Evolutionary conservation across 2,329 filamentous ascomycete species (phyloP), one percentile per base, ranked within the genome.

Genomic region (Ceratocystis eucalypticola): DNA sequence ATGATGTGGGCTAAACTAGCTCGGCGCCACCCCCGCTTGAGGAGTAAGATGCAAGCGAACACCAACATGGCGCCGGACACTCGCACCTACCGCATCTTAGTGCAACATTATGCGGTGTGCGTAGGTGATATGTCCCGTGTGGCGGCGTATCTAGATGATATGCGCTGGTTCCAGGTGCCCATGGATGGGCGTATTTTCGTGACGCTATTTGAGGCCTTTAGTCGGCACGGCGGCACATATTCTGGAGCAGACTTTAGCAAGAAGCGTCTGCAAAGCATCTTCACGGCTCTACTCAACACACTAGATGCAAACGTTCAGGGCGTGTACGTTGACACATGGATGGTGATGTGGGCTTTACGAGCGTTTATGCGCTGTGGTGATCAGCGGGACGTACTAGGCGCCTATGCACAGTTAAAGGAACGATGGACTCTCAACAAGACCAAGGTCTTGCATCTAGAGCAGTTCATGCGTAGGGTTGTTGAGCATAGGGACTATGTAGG

Each of bases 171-270:
- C 70, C 77, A 80, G 2, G 79, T 96, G 2, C 83, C 85, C 0
- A 77, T 93, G 17, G 85, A 93, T 68, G 88, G 88, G 5, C 82
- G 87, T 67, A 82, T 96, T 28, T 96, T 93, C 72, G 79, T 94
- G 46, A 81, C 88, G 6, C 78, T 97, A 2, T 89, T 97, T 76
- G 87, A 90, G 71, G 91, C 89, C 0, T 99, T 97, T 72, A 80
- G 82, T 41, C 74, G 78, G 1, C 87, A 96, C 72, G 75, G 85
- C 69, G 59, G 48, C 5, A 30, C 28, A 5, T 55, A 22, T 20
- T 30, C 61, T 1, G 61, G 48, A 12, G 85, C 86, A 0, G 80
- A 84, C 12, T 99, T 94, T 93, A 90, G 84, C 33, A 77, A 79
- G 37, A 75, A 81, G 69, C 82, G 85, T n/a, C 81, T 97, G 2